Conservation (phyloP, 2,329 filamentous ascomycete genomes). For the Claviceps sp. region DNA sequence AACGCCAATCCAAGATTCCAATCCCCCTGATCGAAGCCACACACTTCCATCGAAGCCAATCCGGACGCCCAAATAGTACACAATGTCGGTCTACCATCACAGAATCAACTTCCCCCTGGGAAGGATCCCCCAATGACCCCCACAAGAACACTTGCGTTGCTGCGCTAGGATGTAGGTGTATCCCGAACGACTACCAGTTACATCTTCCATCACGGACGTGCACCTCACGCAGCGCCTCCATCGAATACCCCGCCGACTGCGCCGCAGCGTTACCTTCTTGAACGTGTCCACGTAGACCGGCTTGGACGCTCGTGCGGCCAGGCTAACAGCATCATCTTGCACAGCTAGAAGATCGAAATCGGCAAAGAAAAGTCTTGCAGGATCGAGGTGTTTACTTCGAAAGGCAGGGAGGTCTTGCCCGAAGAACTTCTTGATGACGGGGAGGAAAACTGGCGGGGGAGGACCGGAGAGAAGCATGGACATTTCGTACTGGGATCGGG, state of each 20-base stretch:
- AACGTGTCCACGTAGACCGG: conserved; percentile 40
- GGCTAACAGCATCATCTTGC: conserved; percentile 39
- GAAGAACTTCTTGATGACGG: conserved; percentile 54
- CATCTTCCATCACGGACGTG: conserved; percentile 52
- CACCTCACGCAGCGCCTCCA: conserved; percentile 40
- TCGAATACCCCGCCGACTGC: conserved; percentile 12
- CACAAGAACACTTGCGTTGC: conserved; percentile 41
- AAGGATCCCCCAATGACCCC: conserved; percentile 37
- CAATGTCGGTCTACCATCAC: conserved; percentile 1
- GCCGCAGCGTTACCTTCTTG: conserved; percentile 39
- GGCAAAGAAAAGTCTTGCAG: conserved; percentile 56
- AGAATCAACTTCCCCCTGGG: conserved; percentile 17
- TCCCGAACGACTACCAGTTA: conserved; percentile 32
- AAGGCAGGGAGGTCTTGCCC: conserved; percentile 44
- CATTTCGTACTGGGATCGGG: conserved; percentile 37
- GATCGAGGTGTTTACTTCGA: conserved; percentile 41
- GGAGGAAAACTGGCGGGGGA: conserved; percentile 33
- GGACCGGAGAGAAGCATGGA: conserved; percentile 35
- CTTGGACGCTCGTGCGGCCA: conserved; percentile 23
- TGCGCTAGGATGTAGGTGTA: conserved; percentile 40
- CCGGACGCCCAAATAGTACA: too few relatives aligned
- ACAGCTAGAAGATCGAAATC: conserved; percentile 59
- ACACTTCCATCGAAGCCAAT: background rate
- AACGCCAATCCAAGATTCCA: background rate
- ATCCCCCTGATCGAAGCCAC: background rate